phyloP scores from a whole-genome alignment of 306 rosid species.

The Argentina anserina region DNA sequence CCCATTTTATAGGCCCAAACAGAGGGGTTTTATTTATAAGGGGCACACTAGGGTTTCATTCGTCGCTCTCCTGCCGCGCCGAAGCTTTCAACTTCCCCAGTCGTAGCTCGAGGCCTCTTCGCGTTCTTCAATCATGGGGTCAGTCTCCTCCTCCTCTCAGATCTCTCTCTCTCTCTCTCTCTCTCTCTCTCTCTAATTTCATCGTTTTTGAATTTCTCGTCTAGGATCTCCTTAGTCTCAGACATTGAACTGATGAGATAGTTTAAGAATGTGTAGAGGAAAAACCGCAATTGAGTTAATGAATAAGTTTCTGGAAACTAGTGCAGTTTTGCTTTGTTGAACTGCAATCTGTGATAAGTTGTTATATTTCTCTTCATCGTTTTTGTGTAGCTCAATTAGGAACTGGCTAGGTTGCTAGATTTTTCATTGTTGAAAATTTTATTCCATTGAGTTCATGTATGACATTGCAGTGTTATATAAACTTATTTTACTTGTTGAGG shows the following conservation, averaged over 20 bases:
- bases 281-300: not conserved
- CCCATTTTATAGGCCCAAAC: not conserved
- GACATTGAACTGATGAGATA: not conserved
- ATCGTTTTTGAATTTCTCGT: not conserved
- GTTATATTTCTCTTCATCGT: not conserved
- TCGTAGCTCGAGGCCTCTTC: not conserved
- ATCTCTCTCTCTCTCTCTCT: not conserved
- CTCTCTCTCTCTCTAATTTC: not conserved
- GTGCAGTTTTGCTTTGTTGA: not conserved
- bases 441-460: not conserved
- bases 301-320: not conserved
- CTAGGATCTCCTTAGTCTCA: not conserved
- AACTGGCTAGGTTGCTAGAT: not conserved
- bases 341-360: not conserved
- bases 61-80: conserved; percentile 4
- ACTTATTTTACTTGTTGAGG: too few species aligned
- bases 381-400: not conserved
- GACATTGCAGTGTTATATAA: not conserved
- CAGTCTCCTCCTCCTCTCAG: not conserved
- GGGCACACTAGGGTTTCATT: conserved; percentile 12
- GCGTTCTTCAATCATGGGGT: conserved; percentile 47
- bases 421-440: not conserved
- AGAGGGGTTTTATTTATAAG: not conserved
- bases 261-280: not conserved
- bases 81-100: conserved; percentile 3